Conservation (phyloP, 805 yeast genomes). For the Wickerhamomyces ciferrii region DNA sequence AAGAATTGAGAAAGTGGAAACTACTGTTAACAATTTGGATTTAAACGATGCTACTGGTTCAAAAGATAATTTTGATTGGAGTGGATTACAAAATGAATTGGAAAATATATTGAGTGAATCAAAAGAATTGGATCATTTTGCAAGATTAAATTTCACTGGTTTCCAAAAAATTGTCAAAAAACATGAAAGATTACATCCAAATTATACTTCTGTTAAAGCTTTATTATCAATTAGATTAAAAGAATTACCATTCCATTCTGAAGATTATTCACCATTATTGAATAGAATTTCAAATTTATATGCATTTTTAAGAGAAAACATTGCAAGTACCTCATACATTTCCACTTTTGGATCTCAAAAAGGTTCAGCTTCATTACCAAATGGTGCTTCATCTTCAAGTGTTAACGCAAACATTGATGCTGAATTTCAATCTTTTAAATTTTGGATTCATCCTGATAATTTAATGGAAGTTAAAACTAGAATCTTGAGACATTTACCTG, state of each 20-base stretch:
- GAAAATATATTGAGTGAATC: slow-evolving; percentile 74
- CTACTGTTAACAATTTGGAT: slow-evolving; percentile 35
- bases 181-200: slow-evolving; percentile 86
- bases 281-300: slow-evolving; percentile 79
- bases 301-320: slow-evolving; percentile 75
- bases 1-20: slow-evolving; percentile 60
- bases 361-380: slow-evolving; percentile 7
- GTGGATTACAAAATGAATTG: slow-evolving; percentile 56
- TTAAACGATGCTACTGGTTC: slow-evolving; percentile 23
- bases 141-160: slow-evolving; percentile 91
- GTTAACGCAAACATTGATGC: slow-evolving; percentile 21
- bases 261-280: slow-evolving; percentile 88
- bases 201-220: slow-evolving; percentile 81
- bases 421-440: slow-evolving; percentile 64
- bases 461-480: slow-evolving; percentile 97
- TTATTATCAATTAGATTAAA: slow-evolving; percentile 82
- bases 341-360: slow-evolving; percentile 15
- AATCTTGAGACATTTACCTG: slow-evolving; percentile 89
- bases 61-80: slow-evolving; percentile 46
- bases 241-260: slow-evolving; percentile 86
- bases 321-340: slow-evolving; percentile 27
- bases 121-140: slow-evolving; percentile 83
- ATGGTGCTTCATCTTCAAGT: slow-evolving; percentile 16
- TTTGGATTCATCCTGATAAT: slow-evolving; percentile 97
- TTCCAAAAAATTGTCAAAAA: slow-evolving; percentile 92